These are phyloP conservation scores for Zychaea mexicana DNA, from an alignment of 371 early-diverging fungal genomes.

Conservation along the genomic window DNA sequence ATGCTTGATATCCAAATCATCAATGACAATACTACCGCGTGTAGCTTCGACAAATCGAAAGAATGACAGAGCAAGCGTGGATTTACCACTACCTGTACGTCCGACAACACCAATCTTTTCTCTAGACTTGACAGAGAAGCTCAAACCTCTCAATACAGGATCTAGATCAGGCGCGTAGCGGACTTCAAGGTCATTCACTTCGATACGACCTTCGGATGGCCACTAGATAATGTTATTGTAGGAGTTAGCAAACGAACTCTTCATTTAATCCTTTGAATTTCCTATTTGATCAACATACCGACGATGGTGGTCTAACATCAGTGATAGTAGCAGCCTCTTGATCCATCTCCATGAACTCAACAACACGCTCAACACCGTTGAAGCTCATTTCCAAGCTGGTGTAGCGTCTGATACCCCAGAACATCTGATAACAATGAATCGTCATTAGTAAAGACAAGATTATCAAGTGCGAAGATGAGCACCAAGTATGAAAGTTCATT, in stretches of 20 bases:
- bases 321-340: constrained; percentile 73
- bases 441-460: background rate
- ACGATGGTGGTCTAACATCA: constrained; percentile 53
- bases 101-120: constrained; percentile 72
- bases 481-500: no score
- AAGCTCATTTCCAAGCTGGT: constrained; percentile 83
- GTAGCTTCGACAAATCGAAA: constrained; percentile 75
- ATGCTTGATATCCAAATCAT: constrained; percentile 72
- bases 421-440: constrained; percentile 31
- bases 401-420: constrained; percentile 71
- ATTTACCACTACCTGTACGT: constrained; percentile 81
- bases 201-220: constrained; percentile 65
- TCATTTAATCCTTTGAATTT: no score
- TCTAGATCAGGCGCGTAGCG: constrained; percentile 64
- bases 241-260: no score
- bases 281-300: no score
- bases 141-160: constrained; percentile 60
- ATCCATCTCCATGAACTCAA: constrained; percentile 77
- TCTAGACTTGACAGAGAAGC: constrained; percentile 48
- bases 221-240: constrained; percentile 46
- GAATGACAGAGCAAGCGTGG: constrained; percentile 71
- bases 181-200: constrained; percentile 58
- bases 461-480: no score
- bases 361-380: constrained; percentile 85
- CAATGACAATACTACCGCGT: constrained; percentile 71